phyloP scores from a whole-genome alignment of 768 basidiomycete species.

The Termitomyces bulborhizus region DNA sequence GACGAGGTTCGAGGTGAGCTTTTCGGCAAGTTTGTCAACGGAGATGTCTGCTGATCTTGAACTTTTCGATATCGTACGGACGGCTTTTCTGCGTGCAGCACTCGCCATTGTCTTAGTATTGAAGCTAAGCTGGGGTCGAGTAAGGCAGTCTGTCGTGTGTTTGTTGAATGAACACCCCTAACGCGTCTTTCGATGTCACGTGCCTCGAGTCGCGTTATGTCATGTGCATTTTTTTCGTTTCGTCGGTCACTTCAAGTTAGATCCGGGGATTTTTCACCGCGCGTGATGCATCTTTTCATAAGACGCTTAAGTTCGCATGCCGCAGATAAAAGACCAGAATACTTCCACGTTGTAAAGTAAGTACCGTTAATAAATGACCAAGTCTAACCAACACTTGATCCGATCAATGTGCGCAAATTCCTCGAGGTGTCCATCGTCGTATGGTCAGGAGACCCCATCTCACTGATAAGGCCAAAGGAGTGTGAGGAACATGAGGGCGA shows the following conservation, averaged over 20 bases:
- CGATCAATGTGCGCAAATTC: not conserved
- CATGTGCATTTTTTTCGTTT: too few species aligned
- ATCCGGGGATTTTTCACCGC: too few species aligned
- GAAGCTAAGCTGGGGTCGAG: not conserved
- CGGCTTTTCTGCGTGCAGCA: not conserved
- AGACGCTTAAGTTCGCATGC: too few species aligned
- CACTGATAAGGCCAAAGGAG: slow-evolving; percentile 2
- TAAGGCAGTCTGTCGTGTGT: not conserved
- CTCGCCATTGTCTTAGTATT: not conserved
- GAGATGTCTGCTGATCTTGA: not conserved
- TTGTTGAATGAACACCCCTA: not conserved
- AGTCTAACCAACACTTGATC: not conserved
- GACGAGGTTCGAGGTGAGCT: slow-evolving; percentile 19
- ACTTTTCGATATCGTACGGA: not conserved
- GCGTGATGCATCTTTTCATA: too few species aligned
- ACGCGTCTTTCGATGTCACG: not conserved
- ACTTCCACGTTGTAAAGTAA: too few species aligned
- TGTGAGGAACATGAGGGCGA: slow-evolving; percentile 5
- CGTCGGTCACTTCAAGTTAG: too few species aligned
- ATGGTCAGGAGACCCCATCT: not conserved
- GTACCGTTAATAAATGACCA: too few species aligned
- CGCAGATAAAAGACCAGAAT: too few species aligned
- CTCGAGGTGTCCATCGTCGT: slow-evolving; percentile 6
- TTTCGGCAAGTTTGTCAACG: slow-evolving; percentile 24
- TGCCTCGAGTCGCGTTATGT: not conserved